Percentiles rank a stretch among this genome's conserved stretches.
Conservation (phyloP, 164 flowering plant genomes). For the Stephania japonica region DNA sequence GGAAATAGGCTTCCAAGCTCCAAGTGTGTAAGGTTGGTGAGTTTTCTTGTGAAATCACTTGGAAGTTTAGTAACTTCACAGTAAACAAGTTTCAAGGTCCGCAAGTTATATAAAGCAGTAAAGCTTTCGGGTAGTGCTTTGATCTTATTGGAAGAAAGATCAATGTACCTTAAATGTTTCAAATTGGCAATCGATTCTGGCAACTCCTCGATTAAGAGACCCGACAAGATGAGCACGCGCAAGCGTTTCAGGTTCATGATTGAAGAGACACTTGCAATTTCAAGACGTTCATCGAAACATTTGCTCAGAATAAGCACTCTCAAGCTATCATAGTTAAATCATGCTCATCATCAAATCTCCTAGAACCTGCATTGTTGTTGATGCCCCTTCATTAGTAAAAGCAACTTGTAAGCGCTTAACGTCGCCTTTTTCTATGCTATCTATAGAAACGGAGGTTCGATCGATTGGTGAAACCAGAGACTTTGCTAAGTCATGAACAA, state of each 20-base stretch:
- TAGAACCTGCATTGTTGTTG: background rate
- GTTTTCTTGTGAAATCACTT: background rate
- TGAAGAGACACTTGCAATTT: background rate
- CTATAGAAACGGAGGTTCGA: background rate
- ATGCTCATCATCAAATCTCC: background rate
- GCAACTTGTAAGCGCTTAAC: background rate
- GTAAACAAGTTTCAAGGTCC: background rate
- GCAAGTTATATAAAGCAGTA: constrained; percentile 12
- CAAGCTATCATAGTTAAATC: background rate
- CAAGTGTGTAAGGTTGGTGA: constrained; percentile 7
- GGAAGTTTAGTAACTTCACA: constrained; percentile 8
- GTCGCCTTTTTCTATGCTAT: background rate
- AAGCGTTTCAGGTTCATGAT: background rate
- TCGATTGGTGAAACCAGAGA: background rate
- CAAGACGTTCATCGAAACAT: too few species aligned
- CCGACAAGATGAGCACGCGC: constrained; percentile 4
- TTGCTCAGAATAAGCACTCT: background rate
- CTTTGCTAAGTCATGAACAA: constrained; percentile 14
- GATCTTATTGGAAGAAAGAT: background rate
- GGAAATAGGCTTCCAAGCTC: background rate
- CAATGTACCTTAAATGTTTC: constrained; percentile 18
- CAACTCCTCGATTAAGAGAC: background rate
- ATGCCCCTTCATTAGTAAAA: background rate
- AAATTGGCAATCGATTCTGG: constrained; percentile 1
- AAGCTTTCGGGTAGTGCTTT: constrained; percentile 4